Conservation (phyloP, 78 protist genomes). For the Emiliania huxleyi region DNA sequence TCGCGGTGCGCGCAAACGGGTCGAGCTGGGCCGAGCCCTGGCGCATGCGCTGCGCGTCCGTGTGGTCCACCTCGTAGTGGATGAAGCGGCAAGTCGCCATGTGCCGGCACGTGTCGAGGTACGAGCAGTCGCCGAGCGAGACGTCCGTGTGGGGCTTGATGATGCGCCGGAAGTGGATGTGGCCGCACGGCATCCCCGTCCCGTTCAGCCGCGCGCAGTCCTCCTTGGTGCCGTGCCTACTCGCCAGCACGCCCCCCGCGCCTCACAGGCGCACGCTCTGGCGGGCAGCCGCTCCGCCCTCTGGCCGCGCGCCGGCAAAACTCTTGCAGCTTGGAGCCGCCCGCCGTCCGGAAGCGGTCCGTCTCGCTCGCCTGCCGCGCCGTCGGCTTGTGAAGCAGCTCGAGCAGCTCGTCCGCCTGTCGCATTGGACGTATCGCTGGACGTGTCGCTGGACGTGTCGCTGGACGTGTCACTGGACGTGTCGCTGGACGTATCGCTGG, state of each 20-base stretch:
- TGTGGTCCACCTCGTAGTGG: constrained; percentile 36
- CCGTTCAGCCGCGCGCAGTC: background rate
- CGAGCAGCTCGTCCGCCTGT: background rate
- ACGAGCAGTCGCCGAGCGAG: constrained; percentile 45
- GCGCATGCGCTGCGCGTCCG: background rate
- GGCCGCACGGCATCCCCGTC: background rate
- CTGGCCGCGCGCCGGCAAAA: background rate
- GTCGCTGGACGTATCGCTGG: no score
- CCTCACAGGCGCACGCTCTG: no score
- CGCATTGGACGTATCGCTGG: background rate
- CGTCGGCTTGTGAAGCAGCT: background rate
- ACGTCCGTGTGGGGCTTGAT: constrained; percentile 26
- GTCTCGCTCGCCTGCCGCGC: background rate
- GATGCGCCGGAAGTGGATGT: constrained; percentile 24
- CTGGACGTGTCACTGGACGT: background rate
- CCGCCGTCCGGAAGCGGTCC: background rate
- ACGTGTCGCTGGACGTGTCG: background rate
- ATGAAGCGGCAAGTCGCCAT: constrained; percentile 13
- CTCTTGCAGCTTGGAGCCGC: background rate
- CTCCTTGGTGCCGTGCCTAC: background rate
- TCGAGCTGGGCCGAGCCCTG: background rate
- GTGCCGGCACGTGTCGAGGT: constrained; percentile 33
- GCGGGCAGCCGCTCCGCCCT: no score
- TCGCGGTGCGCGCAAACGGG: background rate
- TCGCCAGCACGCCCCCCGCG: no score